Evolutionary conservation across 2,329 filamentous ascomycete genomes (phyloP).

Genomic region (Chaetomiaceae sp.): DNA sequence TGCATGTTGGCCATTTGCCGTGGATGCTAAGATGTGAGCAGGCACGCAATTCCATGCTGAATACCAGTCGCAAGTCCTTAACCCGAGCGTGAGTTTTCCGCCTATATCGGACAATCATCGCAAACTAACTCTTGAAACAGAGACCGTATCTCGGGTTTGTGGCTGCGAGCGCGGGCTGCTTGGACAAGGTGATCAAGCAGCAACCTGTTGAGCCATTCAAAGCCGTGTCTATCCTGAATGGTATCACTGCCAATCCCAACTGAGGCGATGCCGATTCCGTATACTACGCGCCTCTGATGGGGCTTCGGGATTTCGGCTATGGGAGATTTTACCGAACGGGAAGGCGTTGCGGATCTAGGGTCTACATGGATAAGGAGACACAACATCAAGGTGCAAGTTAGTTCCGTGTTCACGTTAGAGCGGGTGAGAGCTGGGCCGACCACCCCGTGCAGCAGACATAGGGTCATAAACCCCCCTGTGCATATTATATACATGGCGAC

Average conservation of each 20-base stretch:
- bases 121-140: constrained; percentile 9
- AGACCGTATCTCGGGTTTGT: constrained; percentile 79
- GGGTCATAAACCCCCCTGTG: not conserved
- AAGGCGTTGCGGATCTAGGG: not conserved
- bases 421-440: not conserved
- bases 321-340: not conserved
- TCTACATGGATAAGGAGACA: not conserved
- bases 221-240: constrained; percentile 10
- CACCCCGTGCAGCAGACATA: not conserved
- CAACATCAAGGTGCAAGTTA: not conserved
- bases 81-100: constrained; percentile 64
- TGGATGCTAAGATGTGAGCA: not conserved
- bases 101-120: constrained; percentile 47
- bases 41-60: constrained; percentile 86
- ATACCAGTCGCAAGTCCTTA: constrained; percentile 43
- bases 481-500: constrained; percentile 3
- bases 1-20: not conserved
- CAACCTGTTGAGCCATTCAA: constrained; percentile 24
- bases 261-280: too few species aligned
- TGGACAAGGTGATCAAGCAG: constrained; percentile 42
- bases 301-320: too few species aligned
- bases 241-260: too few species aligned
- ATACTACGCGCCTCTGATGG: too few species aligned
- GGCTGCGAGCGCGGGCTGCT: constrained; percentile 66
- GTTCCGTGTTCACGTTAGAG: not conserved